These are phyloP conservation scores for Fusarium kyushuense DNA, from an alignment of 2,329 filamentous ascomycete genomes.

Conservation along the genomic window DNA sequence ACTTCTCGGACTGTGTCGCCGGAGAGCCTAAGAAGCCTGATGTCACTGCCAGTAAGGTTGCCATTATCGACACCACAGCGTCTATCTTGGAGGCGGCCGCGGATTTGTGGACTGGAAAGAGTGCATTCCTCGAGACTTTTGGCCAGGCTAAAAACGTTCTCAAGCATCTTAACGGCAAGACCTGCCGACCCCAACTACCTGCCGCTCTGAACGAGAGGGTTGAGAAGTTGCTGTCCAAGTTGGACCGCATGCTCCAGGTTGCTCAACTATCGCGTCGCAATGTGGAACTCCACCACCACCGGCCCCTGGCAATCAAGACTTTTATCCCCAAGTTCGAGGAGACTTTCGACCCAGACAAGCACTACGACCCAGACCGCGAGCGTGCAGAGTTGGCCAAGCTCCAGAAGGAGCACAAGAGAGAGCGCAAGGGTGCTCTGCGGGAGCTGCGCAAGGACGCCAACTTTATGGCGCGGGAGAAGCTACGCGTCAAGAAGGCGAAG, in stretches of 20 bases:
- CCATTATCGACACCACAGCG: slow-evolving; percentile 72
- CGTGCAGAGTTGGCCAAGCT: slow-evolving; percentile 87
- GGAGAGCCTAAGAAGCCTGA: slow-evolving; percentile 51
- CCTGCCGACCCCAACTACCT: slow-evolving; percentile 65
- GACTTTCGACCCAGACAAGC: slow-evolving; percentile 90
- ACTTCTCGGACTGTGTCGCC: slow-evolving; percentile 68
- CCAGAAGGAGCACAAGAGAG: slow-evolving; percentile 90
- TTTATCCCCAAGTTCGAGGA: slow-evolving; percentile 97
- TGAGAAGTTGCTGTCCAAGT: slow-evolving; percentile 58
- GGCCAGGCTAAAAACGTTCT: slow-evolving; percentile 70
- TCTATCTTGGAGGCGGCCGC: slow-evolving; percentile 75
- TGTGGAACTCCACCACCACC: slow-evolving; percentile 89
- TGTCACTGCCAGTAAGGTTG: slow-evolving; percentile 62
- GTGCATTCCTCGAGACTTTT: slow-evolving; percentile 85
- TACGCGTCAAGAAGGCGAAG: slow-evolving; percentile 91
- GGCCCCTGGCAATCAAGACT: slow-evolving; percentile 86
- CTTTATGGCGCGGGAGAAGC: slow-evolving; percentile 90
- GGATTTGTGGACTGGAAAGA: slow-evolving; percentile 78
- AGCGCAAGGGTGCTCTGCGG: slow-evolving; percentile 93
- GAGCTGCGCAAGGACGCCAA: slow-evolving; percentile 95
- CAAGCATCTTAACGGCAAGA: slow-evolving; percentile 69
- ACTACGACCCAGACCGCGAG: slow-evolving; percentile 96
- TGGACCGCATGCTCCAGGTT: slow-evolving; percentile 68
- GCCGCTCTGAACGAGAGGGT: slow-evolving; percentile 55
- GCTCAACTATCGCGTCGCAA: slow-evolving; percentile 78